Evolutionary conservation across 441 rosid genomes (phyloP), one percentile per base, ranked within the genome.

Genomic region (Rhodomyrtus psidioides): DNA sequence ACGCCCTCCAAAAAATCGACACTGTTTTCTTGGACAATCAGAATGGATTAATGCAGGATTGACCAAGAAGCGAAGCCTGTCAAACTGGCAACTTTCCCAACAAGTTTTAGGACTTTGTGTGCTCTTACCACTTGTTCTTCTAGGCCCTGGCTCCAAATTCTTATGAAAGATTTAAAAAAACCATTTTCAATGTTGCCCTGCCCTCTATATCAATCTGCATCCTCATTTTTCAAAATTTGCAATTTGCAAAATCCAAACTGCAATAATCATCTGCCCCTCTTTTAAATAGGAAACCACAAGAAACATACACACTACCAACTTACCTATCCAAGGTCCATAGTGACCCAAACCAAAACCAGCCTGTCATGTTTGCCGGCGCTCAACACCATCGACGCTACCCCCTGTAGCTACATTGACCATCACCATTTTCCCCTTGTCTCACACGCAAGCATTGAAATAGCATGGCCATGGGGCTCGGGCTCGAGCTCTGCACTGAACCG

Each of bases 1-100:
- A n/a, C 4, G 17, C 30, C 62, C 15, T n/a, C 5, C 4, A n/a
- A 58, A 58, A n/a, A 58, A 0, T 34, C 4, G 13, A 30, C 30
- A 58, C 17, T 16, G 2, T n/a, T 58, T n/a, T 46, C 0, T 58
- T 7, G 15, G 4, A 58, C 28, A 16, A 2, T n/a, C 27, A 15
- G 30, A n/a, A n/a, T 58, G 62, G 62, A 58, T 6, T 58, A 58
- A n/a, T 1, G 0, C 30, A n/a, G 30, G 62, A 58, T 58, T 15
- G 27, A 6, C 62, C 0, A 13, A 1, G 62, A 58, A 58, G 62
- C 17, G 6, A 58, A 30, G 62, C 28, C 62, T 5, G 17, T 58
- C 4, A n/a, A 27, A 28, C 30, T n/a, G 27, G 9, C 6, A 46
- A 46, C 51, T 46, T 46, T 46, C 51, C 12, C 51, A 2, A 46